phyloP scores from a whole-genome alignment of 2,329 filamentous ascomycete species.

The Lachnellula subtilissima region DNA sequence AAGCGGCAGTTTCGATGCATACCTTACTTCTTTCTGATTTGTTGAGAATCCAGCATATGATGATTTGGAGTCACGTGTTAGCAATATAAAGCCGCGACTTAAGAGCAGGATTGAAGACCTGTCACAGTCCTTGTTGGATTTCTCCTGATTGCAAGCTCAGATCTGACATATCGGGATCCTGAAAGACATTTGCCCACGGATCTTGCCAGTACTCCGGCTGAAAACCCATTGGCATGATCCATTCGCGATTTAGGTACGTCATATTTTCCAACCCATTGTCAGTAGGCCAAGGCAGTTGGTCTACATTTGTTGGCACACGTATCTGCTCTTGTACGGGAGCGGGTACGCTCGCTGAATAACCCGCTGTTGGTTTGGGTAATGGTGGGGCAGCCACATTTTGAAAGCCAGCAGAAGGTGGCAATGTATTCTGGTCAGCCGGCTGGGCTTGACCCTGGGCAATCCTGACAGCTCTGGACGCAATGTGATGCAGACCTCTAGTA shows the following conservation, averaged over 20 bases:
- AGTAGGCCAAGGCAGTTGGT: background rate
- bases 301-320: background rate
- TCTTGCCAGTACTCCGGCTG: slow-evolving; percentile 13
- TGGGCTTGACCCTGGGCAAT: slow-evolving; percentile 1
- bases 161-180: slow-evolving; percentile 6
- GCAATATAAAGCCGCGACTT: background rate
- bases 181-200: slow-evolving; percentile 13
- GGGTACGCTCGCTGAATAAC: background rate
- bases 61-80: background rate
- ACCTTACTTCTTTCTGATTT: background rate
- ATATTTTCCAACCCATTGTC: background rate
- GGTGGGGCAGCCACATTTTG: background rate
- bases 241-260: slow-evolving; percentile 7
- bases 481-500: slow-evolving; percentile 7
- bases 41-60: background rate
- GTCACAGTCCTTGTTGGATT: background rate
- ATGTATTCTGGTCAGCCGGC: background rate
- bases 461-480: slow-evolving; percentile 11
- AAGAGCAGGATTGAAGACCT: background rate
- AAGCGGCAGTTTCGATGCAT: background rate
- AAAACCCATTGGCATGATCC: slow-evolving; percentile 14
- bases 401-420: background rate
- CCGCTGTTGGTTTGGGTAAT: background rate
- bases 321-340: background rate
- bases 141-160: background rate